phyloP scores from a whole-genome alignment of 805 yeast species.

The Clavispora fructus region DNA sequence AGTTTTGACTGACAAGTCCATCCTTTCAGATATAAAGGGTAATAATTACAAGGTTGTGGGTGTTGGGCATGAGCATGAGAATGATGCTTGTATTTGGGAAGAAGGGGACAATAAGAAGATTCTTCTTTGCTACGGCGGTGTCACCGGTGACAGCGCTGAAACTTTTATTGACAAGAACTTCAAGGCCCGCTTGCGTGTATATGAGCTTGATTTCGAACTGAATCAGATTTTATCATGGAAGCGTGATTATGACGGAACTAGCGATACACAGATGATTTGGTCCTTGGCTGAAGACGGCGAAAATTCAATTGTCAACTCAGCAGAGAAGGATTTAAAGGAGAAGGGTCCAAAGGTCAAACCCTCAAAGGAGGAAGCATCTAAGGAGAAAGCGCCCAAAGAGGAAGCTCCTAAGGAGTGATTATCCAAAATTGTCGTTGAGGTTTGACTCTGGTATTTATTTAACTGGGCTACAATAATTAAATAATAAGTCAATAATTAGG shows the following conservation, averaged over 20 bases:
- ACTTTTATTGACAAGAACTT: slow-evolving; percentile 21
- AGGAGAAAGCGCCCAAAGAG: neutral
- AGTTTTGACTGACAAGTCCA: slow-evolving; percentile 23
- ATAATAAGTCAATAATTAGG: too few relatives aligned
- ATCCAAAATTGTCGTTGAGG: too few relatives aligned
- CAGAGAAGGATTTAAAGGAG: neutral
- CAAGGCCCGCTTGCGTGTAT: slow-evolving; percentile 31
- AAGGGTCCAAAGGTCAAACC: neutral
- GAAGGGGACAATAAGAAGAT: slow-evolving; percentile 15
- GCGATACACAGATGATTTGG: slow-evolving; percentile 15
- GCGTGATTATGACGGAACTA: slow-evolving; percentile 17
- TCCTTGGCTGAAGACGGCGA: neutral
- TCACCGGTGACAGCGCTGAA: slow-evolving; percentile 33
- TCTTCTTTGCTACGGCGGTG: slow-evolving; percentile 37
- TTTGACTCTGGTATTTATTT: too few relatives aligned
- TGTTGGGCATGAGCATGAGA: slow-evolving; percentile 42
- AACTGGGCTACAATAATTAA: too few relatives aligned
- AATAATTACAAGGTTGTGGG: slow-evolving; percentile 33
- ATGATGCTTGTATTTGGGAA: slow-evolving; percentile 36
- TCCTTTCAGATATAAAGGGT: slow-evolving; percentile 29
- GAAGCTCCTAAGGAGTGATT: neutral
- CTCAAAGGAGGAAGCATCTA: neutral
- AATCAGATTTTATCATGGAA: slow-evolving; percentile 34
- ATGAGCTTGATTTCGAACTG: slow-evolving; percentile 25
- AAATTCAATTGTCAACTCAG: neutral